phyloP scores from a whole-genome alignment of 2,329 filamentous ascomycete species.

The Penicillium sp. region DNA sequence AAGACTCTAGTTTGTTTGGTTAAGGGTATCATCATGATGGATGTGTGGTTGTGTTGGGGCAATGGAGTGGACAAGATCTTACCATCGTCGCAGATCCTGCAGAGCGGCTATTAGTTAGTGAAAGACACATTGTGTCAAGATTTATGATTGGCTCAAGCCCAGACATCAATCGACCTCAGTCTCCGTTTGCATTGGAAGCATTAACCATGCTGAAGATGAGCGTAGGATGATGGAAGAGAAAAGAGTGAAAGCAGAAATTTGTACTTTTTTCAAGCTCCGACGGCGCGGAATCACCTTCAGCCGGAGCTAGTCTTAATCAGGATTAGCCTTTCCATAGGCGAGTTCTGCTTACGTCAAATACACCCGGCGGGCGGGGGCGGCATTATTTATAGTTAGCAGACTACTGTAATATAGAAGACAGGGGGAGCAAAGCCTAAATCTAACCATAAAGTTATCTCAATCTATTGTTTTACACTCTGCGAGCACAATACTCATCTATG shows the following conservation, averaged over 20 bases:
- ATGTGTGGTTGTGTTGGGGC: constrained; percentile 24
- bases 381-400: background rate
- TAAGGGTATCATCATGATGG: constrained; percentile 74
- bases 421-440: background rate
- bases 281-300: constrained; percentile 28
- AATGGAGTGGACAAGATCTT: constrained; percentile 21
- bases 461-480: background rate
- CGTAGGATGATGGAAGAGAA: constrained; percentile 19
- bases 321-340: constrained; percentile 4
- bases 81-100: constrained; percentile 25
- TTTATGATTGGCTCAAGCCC: background rate
- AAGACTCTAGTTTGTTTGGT: constrained; percentile 95
- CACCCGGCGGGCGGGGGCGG: background rate
- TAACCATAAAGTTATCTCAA: background rate
- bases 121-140: background rate
- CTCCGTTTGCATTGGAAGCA: constrained; percentile 13
- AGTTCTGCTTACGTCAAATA: constrained; percentile 1
- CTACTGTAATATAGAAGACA: background rate
- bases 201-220: constrained; percentile 20
- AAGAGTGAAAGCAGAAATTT: constrained; percentile 24
- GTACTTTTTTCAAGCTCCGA: constrained; percentile 34
- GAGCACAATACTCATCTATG: background rate
- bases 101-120: constrained; percentile 1
- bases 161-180: constrained; percentile 2
- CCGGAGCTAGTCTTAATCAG: constrained; percentile 22